Base-by-base conservation (phyloP, 495 filamentous ascomycete species). In the Cercophora newfieldiana region DNA sequence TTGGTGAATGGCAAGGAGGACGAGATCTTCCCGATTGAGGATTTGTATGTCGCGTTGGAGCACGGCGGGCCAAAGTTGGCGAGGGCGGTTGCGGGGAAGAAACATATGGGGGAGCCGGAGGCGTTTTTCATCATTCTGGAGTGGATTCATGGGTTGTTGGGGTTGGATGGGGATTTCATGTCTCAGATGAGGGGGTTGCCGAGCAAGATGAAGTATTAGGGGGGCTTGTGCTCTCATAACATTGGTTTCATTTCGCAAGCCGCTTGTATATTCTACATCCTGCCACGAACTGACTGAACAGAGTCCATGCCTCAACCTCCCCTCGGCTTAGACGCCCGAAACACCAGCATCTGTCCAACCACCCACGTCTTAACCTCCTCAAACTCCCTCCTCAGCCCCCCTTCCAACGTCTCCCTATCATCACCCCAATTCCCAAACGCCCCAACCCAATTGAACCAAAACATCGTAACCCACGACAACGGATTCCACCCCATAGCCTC, bases 1-100 rank as follows among this genome's bases (percentile, higher is more conserved):
- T 70, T 91, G n/a, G 80, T 91, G 16, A 92, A 92, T 72, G 88
- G 89, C 1, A 82, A 82, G 14, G 78, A 85, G 62, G 89, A 91
- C 65, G 87, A 86, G 59, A 84, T 91, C 19, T 88, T 90, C 67
- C 90, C 90, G 0, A 87, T 92, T 54, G 89, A 91, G 68, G 89
- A 92, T 70, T 86, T 80, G 62, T 82, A 82, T 59, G 73, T 85
- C 54, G 82, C 82, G 10, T 74, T 90, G 59, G 82, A 86, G 65
- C 82, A 89, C 64, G 88, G 88, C 0, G 76, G 77, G 49, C 82
- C 85, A 12, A 93, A 91, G 78, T 86, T 90, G 74, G 86, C 80
- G 50, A 77, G 87, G 74, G 80, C 72, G n/a, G 63, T 74, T 12
- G 44, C 54, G 30, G 68, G 48, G 18, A 64, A 25, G 30, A 66